Percentiles rank a stretch among this genome's conserved stretches.
These are phyloP conservation scores for Plectosphaerella cucumerina DNA, from an alignment of 2,329 filamentous ascomycete genomes.

Conservation along the genomic window DNA sequence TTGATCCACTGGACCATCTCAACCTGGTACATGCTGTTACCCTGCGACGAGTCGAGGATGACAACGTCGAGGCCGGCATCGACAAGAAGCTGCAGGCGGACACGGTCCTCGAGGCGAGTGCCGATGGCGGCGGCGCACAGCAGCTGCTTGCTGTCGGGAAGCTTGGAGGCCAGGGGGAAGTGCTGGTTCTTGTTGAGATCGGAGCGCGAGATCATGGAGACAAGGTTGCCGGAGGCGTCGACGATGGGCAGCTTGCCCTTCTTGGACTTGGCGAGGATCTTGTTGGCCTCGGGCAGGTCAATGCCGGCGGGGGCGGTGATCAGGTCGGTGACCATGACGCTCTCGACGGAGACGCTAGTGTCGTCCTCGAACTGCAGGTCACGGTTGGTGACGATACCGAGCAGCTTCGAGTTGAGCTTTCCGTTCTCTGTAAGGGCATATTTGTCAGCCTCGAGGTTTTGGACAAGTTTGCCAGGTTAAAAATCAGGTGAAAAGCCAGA, in stretches of 20 bases:
- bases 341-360: slow-evolving; percentile 65
- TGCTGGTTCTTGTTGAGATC: slow-evolving; percentile 98
- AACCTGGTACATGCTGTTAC: slow-evolving; percentile 97
- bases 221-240: slow-evolving; percentile 75
- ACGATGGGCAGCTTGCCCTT: slow-evolving; percentile 97
- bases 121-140: slow-evolving; percentile 94
- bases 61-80: slow-evolving; percentile 95
- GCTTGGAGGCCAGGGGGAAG: slow-evolving; percentile 94
- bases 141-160: slow-evolving; percentile 94
- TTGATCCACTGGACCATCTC: slow-evolving; percentile 98
- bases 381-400: slow-evolving; percentile 96
- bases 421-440: slow-evolving; percentile 65
- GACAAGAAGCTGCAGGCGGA: slow-evolving; percentile 78
- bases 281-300: slow-evolving; percentile 83
- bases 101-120: slow-evolving; percentile 89
- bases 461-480: slow-evolving; percentile 6
- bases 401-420: slow-evolving; percentile 88
- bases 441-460: slow-evolving; percentile 18
- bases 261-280: slow-evolving; percentile 89
- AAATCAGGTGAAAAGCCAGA: slow-evolving; percentile 2
- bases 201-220: slow-evolving; percentile 89
- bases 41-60: slow-evolving; percentile 92
- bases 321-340: slow-evolving; percentile 94
- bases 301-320: slow-evolving; percentile 83
- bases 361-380: slow-evolving; percentile 96